Base-by-base conservation (phyloP, 2,329 filamentous ascomycete species). In the Rosellinia necatrix region DNA sequence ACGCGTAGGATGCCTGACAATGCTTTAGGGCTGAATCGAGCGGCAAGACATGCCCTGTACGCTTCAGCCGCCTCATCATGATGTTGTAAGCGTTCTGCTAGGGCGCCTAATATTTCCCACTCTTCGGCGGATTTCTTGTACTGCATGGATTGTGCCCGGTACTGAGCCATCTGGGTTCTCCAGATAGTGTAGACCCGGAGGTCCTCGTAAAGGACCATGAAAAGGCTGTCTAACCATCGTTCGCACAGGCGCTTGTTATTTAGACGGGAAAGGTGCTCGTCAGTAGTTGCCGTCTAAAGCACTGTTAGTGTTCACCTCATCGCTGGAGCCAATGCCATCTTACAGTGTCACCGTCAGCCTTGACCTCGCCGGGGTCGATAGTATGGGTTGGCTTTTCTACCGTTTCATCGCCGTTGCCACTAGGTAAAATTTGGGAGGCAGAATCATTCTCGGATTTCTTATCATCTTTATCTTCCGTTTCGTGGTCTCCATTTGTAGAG, bases 121-220 rank as follows among this genome's bases (percentile, higher is more conserved):
- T 99, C 94, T 64, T 96, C 92, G 2, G 93, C 89, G 1, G 89
- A 94, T 76, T 97, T 99, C 76, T 94, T 94, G 78, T 97, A 99
- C 64, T 96, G 88, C 73, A 96, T 87, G 60, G 93, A 89, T 73
- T 97, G 93, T 50, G 93, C 91, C 19, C 91, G 88, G 71, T 92
- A 97, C 72, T 97, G 93, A 0, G 92, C 90, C 85, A 97, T 94
- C 72, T 99, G 94, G 0, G 94, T 97, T 53, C 94, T 88, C 94
- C 94, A 99, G 73, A 99, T 99, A 10, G 94, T 99, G 78, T 99
- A 99, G 41, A 99, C 93, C 46, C 94, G 90, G 15, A 99, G 82
- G 69, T 99, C 94, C 73, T 99, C 94, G 72, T 99, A 99, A 2
- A 99, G 82, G 0, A 97, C 94, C 94, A 99, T 99, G 78, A 99